Conservation (phyloP, 257 asterid genomes). For the Phtheirospermum japonicum region DNA sequence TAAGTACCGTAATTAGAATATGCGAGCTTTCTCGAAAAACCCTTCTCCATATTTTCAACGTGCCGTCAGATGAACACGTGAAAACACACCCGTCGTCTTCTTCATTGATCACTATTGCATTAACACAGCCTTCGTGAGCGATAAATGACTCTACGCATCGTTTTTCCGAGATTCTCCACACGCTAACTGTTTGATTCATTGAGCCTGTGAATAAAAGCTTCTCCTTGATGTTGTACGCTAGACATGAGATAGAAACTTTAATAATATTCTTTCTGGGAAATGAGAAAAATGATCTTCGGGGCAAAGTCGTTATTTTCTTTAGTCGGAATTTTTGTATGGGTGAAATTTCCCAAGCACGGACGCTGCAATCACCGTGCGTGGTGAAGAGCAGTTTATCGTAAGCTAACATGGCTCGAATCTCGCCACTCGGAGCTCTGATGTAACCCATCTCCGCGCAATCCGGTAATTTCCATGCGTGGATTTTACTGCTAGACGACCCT, state of each 20-base stretch:
- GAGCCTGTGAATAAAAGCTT: conserved; percentile 57
- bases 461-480: conserved; percentile 61
- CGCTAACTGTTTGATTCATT: conserved; percentile 50
- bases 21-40: conserved; percentile 45
- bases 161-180: conserved; percentile 50
- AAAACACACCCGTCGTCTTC: conserved; percentile 56
- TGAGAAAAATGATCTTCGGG: conserved; percentile 39
- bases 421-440: conserved; percentile 42
- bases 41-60: conserved; percentile 60
- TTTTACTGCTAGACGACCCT: conserved; percentile 47
- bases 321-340: conserved; percentile 38
- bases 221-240: conserved; percentile 48
- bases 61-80: conserved; percentile 57
- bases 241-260: conserved; percentile 40
- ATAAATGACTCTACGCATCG: conserved; percentile 45
- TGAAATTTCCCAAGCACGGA: conserved; percentile 53
- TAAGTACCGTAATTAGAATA: conserved; percentile 48
- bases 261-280: conserved; percentile 36
- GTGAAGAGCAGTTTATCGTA: conserved; percentile 44
- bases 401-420: conserved; percentile 45
- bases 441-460: conserved; percentile 53
- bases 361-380: conserved; percentile 49
- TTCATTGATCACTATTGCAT: conserved; percentile 47
- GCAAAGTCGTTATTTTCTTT: conserved; percentile 44
- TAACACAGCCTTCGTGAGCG: conserved; percentile 52